Evolutionary conservation across 108 stramenopile species (phyloP), one percentile per base, ranked within the genome.

Genomic region (Nannochloropsis salina): DNA sequence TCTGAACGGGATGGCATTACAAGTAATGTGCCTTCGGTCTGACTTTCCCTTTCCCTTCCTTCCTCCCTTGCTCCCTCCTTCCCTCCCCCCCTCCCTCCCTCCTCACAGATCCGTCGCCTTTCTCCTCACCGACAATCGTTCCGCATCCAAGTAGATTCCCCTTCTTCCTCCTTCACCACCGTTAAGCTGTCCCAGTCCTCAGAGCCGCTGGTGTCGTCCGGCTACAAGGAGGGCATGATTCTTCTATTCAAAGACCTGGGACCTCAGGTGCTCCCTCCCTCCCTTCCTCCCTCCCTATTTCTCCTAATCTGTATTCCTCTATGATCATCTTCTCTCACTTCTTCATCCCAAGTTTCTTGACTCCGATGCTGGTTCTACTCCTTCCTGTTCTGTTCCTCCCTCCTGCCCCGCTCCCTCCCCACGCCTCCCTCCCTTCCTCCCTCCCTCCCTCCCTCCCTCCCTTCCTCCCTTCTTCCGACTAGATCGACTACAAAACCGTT

Each of bases 401-500:
- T 74, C 61, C 61, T 74, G n/a, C 2, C 61, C 15, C 2, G 2
- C 2, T 20, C 20, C 2, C 61, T 74, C 3, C 61, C 61, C 1
- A 20, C 3, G n/a, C 61, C 61, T 74, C 61, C 61, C 20, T n/a
- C 61, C 61, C 3, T 74, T n/a, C 61, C 61, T 74, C 61, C 47
- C 47, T 51, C 47, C 10, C 20, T 10, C 47, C 9, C 61, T n/a
- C 61, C 61, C 61, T 74, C 5, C 61, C 61, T 74, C 61, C 3
- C 61, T 74, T n/a, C 61, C 61, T 74, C 61, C n/a, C n/a, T n/a
- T n/a, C n/a, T n/a, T n/a, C n/a, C n/a, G n/a, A n/a, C n/a, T n/a
- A 74, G 61, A 74, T 88, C 47, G 41, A 42, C 2, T 88, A 88
- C 80, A 80, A 81, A 8, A 80, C 84, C 41, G 86, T 89, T 43